Evolutionary conservation across 1,139 yeast genomes (phyloP).

Genomic region (Kluyveromyces sp.): DNA sequence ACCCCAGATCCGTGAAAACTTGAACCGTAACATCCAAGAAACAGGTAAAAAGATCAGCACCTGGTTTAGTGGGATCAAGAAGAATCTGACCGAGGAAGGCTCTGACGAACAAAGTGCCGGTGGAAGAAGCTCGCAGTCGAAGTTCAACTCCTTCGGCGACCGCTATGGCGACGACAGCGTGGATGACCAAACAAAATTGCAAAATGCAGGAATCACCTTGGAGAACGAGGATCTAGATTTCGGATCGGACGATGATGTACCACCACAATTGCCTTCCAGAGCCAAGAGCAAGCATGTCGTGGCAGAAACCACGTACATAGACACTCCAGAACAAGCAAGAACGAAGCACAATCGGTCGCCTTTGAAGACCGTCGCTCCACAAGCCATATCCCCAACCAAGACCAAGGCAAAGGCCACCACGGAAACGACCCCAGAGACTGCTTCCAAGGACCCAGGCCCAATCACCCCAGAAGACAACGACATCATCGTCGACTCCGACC

Average conservation of each 20-base stretch:
- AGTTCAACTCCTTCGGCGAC: constrained; percentile 29
- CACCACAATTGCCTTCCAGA: constrained; percentile 11
- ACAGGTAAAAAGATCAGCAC: constrained; percentile 71
- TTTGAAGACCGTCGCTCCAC: background rate
- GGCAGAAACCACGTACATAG: constrained; percentile 27
- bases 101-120: constrained; percentile 16
- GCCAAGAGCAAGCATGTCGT: constrained; percentile 15
- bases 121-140: constrained; percentile 19
- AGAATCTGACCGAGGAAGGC: constrained; percentile 18
- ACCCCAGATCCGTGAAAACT: constrained; percentile 61
- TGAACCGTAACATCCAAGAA: constrained; percentile 74
- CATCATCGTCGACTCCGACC: background rate
- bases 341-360: background rate
- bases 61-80: constrained; percentile 69
- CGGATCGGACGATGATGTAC: constrained; percentile 18
- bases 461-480: background rate
- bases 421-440: background rate
- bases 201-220: constrained; percentile 50
- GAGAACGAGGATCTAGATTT: constrained; percentile 36
- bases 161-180: constrained; percentile 47
- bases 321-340: constrained; percentile 24
- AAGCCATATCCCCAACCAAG: background rate
- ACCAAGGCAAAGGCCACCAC: background rate
- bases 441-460: constrained; percentile 1
- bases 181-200: constrained; percentile 39